Base-by-base conservation (phyloP, 768 basidiomycete species). In the Auriscalpium orientale region DNA sequence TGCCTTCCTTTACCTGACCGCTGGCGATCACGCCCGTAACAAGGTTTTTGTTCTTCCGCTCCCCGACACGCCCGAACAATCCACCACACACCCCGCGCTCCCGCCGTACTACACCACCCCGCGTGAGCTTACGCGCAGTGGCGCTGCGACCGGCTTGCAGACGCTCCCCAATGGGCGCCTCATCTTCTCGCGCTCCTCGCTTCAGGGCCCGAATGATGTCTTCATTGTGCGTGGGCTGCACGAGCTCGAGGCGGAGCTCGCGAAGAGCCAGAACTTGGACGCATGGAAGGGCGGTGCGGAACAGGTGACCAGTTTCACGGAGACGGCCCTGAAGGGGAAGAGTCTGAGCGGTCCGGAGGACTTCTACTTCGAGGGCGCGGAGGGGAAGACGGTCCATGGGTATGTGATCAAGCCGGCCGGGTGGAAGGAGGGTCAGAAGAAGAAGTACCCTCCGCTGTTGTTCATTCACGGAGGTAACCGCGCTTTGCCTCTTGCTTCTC, bases 291-390 rank as follows among this genome's bases (percentile, higher is more conserved):
- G 71, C 20, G 65, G 73, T n/a, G 68, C 81, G 2, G 69, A 74
- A 16, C 82, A 81, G 60, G 64, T 95, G 43, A 91, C 95, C 2
- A 64, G 70, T 40, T 85, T 95, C 67, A 79, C 87, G 0, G 75
- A 73, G 44, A 67, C 74, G 9, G 76, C 75, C 7, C 69, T 93
- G 50, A 70, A 77, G 50, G 78, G 72, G 8, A 91, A 87, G 69
- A 55, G 70, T 21, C 74, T 95, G 40, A 72, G 74, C 55, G 64
- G 68, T 8, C 89, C 87, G 13, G 86, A 95, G 63, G 84, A 90
- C 56, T 90, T 98, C 65, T 92, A 86, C 84, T 98, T 97, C 74
- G 79, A 82, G 57, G 95, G 95, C 10, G 90, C 89, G 3, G 71
- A 85, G 61, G 80, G 82, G 10, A 80, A 79, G 67, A 65, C 80